A percentile compares a stretch with the other conserved stretches of the same genome.
These are phyloP conservation scores for Mallotus repandus DNA, from an alignment of 441 rosid species.

Conservation along the genomic window DNA sequence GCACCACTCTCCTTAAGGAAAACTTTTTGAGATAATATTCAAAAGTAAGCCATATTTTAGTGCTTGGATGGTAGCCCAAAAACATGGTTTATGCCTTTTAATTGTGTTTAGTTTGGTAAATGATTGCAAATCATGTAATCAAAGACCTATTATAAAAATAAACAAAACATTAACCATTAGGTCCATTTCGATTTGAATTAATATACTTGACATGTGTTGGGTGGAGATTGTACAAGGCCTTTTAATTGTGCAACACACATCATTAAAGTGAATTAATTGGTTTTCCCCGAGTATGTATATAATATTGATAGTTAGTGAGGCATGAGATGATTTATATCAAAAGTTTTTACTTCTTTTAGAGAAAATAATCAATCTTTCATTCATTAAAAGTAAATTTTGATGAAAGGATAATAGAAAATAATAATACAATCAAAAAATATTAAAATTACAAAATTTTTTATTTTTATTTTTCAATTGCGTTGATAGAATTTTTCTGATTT, in stretches of 20 bases:
- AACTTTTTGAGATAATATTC: not conserved
- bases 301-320: no score
- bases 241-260: not conserved
- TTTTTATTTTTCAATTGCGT: no score
- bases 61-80: constrained; percentile 14
- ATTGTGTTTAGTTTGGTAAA: constrained; percentile 9
- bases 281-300: not conserved
- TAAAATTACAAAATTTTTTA: no score
- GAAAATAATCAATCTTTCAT: no score
- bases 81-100: not conserved
- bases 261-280: not conserved
- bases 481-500: no score
- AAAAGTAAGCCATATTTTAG: constrained; percentile 15
- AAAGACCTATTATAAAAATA: not conserved
- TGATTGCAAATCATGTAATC: constrained; percentile 18
- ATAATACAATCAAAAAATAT: no score
- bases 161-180: not conserved
- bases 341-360: no score
- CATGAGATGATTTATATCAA: no score
- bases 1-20: not conserved
- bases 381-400: no score
- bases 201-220: not conserved
- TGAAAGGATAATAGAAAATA: no score
- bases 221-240: not conserved
- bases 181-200: not conserved